Conservation (phyloP, 1,284 basidiomycete species). For the Xerocomus nothofagi region DNA sequence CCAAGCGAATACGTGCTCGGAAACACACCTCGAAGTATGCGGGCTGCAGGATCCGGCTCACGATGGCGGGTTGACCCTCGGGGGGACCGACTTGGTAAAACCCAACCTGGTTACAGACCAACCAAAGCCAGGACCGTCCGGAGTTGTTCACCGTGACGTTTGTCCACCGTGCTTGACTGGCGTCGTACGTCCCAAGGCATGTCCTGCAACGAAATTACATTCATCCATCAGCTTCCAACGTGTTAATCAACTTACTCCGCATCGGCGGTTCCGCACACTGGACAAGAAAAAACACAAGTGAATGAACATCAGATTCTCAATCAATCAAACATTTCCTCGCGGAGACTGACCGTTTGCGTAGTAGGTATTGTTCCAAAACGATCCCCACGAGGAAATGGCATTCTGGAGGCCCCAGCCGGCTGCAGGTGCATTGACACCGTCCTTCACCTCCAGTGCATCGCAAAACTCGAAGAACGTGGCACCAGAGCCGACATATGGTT, state of each 20-base stretch:
- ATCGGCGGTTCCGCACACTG: constrained; percentile 41
- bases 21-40: constrained; percentile 54
- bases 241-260: constrained; percentile 39
- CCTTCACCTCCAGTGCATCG: constrained; percentile 69
- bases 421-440: constrained; percentile 54
- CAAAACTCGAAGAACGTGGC: constrained; percentile 64
- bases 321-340: neutral
- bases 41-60: constrained; percentile 61
- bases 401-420: constrained; percentile 64
- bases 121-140: constrained; percentile 48
- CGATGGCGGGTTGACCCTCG: constrained; percentile 48
- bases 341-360: constrained; percentile 34
- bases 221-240: too few species aligned
- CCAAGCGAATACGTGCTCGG: neutral
- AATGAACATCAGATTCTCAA: neutral
- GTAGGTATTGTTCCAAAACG: constrained; percentile 46
- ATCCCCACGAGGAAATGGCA: constrained; percentile 61
- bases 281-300: neutral
- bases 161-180: constrained; percentile 40
- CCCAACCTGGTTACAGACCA: constrained; percentile 66
- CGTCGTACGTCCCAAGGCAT: constrained; percentile 48
- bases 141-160: constrained; percentile 42
- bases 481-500: constrained; percentile 37
- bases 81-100: constrained; percentile 65
- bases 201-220: constrained; percentile 27